Evolutionary conservation across 257 asterid species (phyloP), one percentile per base, ranked within the genome.

Genomic region (Echites panduratus): DNA sequence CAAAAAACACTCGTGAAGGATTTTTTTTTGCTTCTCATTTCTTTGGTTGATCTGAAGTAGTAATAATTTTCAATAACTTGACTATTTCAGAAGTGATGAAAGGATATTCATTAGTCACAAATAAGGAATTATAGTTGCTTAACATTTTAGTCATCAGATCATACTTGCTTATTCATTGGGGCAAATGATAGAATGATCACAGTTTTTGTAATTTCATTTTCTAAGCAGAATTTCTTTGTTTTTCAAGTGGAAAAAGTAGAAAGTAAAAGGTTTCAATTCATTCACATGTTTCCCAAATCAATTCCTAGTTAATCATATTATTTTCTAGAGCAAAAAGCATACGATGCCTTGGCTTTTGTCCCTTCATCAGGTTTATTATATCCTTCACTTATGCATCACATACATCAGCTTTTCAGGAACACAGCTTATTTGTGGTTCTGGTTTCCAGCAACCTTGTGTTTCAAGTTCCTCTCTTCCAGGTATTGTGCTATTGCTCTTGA

Each of bases 331-430:
- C 17, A 7, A 10, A 27, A 6, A 63, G 22, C 27, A 35, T 13
- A 50, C 27, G 47, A 22, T 49, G 32, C 26, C 4, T 58, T 26
- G n/a, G 40, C n/a, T 74, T 68, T 24, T 59, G 57, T 48, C 24
- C n/a, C 41, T 66, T 32, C 54, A 61, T 26, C 58, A 17, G 47
- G 59, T 48, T 73, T 17, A n/a, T 54, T 22, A 20, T 64, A 38
- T 35, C 49, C 8, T 72, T 48, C n/a, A 66, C 74, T 58, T 53
- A 27, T 72, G 66, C 27, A 53, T 72, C 59, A 32, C 41, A 64
- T 71, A 3, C 48, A 47, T 74, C 92, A 93, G 98, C 81, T 93
- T 90, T 79, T 85, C 95, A 66, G 90, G 81, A 59, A 93, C 93
- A 72, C 82, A 29, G 79, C 95, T 93, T 53, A 77, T 77, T 35